Evolutionary conservation across 352 stramenopile species (phyloP), one percentile per base, ranked within the genome.

Genomic region (Globisporangium spinosum): DNA sequence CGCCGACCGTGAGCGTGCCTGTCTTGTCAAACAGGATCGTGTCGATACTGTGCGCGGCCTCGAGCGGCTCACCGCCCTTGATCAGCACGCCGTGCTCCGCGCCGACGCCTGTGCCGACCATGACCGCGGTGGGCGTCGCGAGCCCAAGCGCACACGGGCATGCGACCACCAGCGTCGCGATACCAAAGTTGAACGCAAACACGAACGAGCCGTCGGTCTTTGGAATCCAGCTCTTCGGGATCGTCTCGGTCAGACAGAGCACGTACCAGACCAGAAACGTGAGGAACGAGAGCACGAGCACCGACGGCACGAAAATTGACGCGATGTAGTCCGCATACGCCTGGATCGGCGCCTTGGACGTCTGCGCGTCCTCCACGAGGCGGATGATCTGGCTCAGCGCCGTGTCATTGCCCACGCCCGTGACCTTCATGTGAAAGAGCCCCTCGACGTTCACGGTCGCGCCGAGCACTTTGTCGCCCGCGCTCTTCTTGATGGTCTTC

Each of bases 11-110:
- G 13, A 99, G 73, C n/a, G 98, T 99, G 2, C 98, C 98, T 0
- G 98, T 99, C 83, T 99, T 99, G 82, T 99, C 98, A 75, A 99
- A 99, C 25, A 99, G 74, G 62, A 99, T 95, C 43, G 91, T 94
- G 64, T 97, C 91, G 49, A 99, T 85, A 62, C 94, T 95, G 70
- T 97, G 88, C 12, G 91, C 90, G n/a, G 85, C 79, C 64, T 98
- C 91, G 9, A 98, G 79, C 13, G 94, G 87, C 63, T 97, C 89
- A 4, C 97, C 98, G 25, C 98, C 97, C 77, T 99, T 99, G 81
- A 99, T 99, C 23, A 99, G 80, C 55, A 99, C 94, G 29, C 98
- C 98, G 68, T 98, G 85, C 40, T 89, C 82, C 8, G 98, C 98
- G 27, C 97, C 97, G 12, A 99, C 95, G 38, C 98, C 97, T 2